These are phyloP conservation scores for Coemansia sp. DNA, from an alignment of 192 early-diverging fungal genomes.

Conservation along the genomic window DNA sequence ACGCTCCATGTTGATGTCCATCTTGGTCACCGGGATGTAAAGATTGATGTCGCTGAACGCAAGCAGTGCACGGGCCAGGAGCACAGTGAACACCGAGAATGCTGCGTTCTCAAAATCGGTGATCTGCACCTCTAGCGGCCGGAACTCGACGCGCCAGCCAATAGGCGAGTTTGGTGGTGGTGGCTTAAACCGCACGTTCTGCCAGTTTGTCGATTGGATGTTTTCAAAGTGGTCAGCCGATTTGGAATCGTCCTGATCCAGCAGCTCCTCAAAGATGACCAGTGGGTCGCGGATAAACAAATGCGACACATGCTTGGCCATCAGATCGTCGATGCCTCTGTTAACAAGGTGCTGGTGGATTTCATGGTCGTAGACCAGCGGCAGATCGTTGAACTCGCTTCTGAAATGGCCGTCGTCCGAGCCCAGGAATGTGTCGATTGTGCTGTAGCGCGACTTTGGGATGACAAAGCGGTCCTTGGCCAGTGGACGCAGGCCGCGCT, in stretches of 20 bases:
- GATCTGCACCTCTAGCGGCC: slow-evolving; percentile 93
- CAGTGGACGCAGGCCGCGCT: slow-evolving; percentile 77
- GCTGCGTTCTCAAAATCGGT: slow-evolving; percentile 98
- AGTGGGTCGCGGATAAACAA: slow-evolving; percentile 98
- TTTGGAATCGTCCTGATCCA: slow-evolving; percentile 79
- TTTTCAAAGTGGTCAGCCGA: slow-evolving; percentile 98
- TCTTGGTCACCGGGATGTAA: slow-evolving; percentile 93
- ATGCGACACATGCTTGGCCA: slow-evolving; percentile 91
- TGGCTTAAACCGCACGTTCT: slow-evolving; percentile 98
- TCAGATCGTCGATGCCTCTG: slow-evolving; percentile 80
- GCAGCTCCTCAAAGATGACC: slow-evolving; percentile 87
- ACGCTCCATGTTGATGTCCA: slow-evolving; percentile 91
- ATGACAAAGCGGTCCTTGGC: slow-evolving; percentile 75
- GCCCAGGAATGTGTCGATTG: slow-evolving; percentile 84
- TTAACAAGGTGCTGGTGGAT: slow-evolving; percentile 68
- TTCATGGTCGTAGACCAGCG: slow-evolving; percentile 73
- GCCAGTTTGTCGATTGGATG: slow-evolving; percentile 99
- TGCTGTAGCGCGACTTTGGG: slow-evolving; percentile 94
- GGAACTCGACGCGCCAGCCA: slow-evolving; percentile 98
- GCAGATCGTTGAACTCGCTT: slow-evolving; percentile 90
- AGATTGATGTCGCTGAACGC: slow-evolving; percentile 83
- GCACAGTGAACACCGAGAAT: slow-evolving; percentile 88
- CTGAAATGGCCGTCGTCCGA: slow-evolving; percentile 67
- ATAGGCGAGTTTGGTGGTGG: slow-evolving; percentile 87
- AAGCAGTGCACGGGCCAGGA: slow-evolving; percentile 83